Conservation (phyloP, 441 rosid genomes). For the Euphorbia corollata region DNA sequence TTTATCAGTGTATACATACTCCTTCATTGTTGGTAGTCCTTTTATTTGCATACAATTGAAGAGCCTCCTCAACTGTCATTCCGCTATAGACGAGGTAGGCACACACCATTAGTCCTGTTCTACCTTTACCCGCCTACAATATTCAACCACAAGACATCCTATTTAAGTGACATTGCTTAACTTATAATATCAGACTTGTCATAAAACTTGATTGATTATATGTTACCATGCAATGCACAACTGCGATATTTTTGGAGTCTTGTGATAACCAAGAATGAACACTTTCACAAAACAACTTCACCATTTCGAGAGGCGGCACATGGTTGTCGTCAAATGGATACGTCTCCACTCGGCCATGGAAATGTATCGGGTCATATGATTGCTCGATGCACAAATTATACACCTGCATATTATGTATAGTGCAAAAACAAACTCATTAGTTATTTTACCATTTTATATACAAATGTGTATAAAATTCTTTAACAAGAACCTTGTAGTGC, state of each 20-base stretch:
- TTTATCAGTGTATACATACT: slow-evolving; percentile 33
- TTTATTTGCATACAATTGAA: slow-evolving; percentile 67
- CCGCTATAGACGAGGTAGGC: slow-evolving; percentile 75
- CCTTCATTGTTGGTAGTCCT: slow-evolving; percentile 88
- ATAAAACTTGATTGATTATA: no score
- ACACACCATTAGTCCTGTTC: slow-evolving; percentile 84
- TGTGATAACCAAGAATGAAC: slow-evolving; percentile 66
- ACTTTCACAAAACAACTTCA: slow-evolving; percentile 68
- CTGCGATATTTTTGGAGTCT: slow-evolving; percentile 67
- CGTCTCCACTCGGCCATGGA: slow-evolving; percentile 67
- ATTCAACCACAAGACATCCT: slow-evolving; percentile 9
- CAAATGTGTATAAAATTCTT: no score
- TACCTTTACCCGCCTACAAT: slow-evolving; percentile 87
- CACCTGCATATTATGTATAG: slow-evolving; percentile 28
- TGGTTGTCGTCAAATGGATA: slow-evolving; percentile 89
- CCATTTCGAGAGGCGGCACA: slow-evolving; percentile 69
- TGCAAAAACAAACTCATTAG: neutral
- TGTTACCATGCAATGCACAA: slow-evolving; percentile 47
- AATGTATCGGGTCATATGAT: slow-evolving; percentile 58
- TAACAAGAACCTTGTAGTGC: slow-evolving; percentile 61
- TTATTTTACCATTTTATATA: neutral
- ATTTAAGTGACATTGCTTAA: neutral
- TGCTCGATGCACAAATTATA: slow-evolving; percentile 82
- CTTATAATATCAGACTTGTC: no score
- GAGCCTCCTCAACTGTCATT: slow-evolving; percentile 73